Base-by-base conservation (phyloP, 805 yeast species). In the Isabelozyma rhagii region DNA sequence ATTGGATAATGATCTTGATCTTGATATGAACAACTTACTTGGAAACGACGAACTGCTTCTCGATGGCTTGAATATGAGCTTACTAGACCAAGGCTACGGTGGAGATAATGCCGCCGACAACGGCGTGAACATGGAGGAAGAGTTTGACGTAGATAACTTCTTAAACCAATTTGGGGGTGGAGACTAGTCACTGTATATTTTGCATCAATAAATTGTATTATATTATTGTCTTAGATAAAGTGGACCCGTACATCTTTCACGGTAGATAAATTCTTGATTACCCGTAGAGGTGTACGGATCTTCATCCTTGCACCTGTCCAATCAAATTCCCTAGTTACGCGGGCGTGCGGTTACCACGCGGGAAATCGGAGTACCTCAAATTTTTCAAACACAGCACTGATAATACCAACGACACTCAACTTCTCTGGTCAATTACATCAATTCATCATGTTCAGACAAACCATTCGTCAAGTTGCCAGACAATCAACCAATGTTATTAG, bases 401-500 rank as follows among this genome's bases (percentile, higher is more conserved):
- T 11, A 38, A 10, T 34, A 43, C n/a, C 13, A 43, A 11, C 25
- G 29, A 31, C 28, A 31, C n/a, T 31, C n/a, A 31, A 31, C 36
- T 31, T 31, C 36, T 31, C 36, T 31, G 36, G 36, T 31, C 36
- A 31, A 31, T 31, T 31, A 9, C 36, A 31, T 31, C 36, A 31
- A 31, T 31, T 31, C 36, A 31, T 31, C 48, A 82, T 82, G 87
- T 82, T 82, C 69, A 81, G 85, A 80, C 82, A 80, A 70, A 71
- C 84, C 54, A 66, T 81, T 59, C 84, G 85, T 75, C 75, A 80
- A 65, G 77, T 78, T 61, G 74, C 84, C 58, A 80, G 81, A 75
- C 80, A 77, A 61, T 74, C 83, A 59, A 73, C 81, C 68, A 58
- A 68, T 54, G 78, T 79, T 53, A 82, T 81, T 60, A 84, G 81